phyloP scores from a whole-genome alignment of 2,329 filamentous ascomycete genomes.

The Nemania bipapillata region DNA sequence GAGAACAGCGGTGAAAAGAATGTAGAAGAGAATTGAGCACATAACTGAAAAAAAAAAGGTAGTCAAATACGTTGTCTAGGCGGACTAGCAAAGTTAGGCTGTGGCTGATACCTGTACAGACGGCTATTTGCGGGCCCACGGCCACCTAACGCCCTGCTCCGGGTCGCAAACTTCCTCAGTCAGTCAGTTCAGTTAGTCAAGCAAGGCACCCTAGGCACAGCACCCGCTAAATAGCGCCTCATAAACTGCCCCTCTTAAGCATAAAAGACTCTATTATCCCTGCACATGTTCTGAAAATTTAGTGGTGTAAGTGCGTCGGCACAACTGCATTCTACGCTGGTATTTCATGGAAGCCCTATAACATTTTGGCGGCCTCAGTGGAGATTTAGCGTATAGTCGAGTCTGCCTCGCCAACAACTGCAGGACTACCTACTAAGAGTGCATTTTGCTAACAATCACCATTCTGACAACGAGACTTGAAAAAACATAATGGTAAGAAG shows the following conservation, averaged over 20 bases:
- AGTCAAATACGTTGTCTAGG: not conserved
- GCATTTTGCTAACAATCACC: slow-evolving; percentile 4
- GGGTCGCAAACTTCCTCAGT: not conserved
- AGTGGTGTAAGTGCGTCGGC: slow-evolving; percentile 31
- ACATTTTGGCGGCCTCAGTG: not conserved
- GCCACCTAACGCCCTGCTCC: not conserved
- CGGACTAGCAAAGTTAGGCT: slow-evolving; percentile 10
- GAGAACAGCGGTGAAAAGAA: not conserved
- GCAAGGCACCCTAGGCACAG: slow-evolving; percentile 14
- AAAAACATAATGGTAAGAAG: not conserved
- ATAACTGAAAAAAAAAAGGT: not conserved
- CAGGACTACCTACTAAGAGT: not conserved
- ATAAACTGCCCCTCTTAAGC: slow-evolving; percentile 17
- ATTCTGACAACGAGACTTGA: not conserved
- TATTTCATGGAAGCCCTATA: slow-evolving; percentile 22
- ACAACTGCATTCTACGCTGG: not conserved
- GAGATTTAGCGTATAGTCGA: slow-evolving; percentile 2
- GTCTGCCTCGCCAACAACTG: slow-evolving; percentile 27
- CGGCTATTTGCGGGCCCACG: slow-evolving; percentile 39
- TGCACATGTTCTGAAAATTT: slow-evolving; percentile 4
- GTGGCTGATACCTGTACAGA: slow-evolving; percentile 32
- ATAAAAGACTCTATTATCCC: slow-evolving; percentile 8
- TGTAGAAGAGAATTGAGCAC: not conserved
- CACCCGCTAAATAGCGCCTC: not conserved
- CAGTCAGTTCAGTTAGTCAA: not conserved